Conservation (phyloP, 139 green algal genomes). For the Tetradesmus lagerheimii region DNA sequence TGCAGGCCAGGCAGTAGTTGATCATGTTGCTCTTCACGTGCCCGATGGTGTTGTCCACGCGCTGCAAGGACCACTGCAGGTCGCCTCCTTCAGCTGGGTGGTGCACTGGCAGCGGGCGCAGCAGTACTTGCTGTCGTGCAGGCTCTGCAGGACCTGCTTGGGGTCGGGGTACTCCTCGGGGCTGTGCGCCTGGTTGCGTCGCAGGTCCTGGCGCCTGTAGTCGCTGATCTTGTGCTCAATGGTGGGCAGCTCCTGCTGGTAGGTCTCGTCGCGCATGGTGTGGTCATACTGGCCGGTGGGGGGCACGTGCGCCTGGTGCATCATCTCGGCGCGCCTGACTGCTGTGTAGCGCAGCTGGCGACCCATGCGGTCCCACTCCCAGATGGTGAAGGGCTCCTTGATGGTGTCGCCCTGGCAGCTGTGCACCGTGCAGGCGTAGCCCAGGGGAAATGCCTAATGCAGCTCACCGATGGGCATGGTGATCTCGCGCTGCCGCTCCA, state of each 20-base stretch:
- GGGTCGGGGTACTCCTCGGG: not conserved
- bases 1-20: not conserved
- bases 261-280: not conserved
- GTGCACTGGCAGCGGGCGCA: not conserved
- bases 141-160: not conserved
- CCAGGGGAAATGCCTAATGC: not conserved
- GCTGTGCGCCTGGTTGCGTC: not conserved
- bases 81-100: not conserved
- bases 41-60: not conserved
- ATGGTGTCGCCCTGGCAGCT: not conserved
- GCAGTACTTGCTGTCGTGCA: not conserved
- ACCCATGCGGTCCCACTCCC: not conserved
- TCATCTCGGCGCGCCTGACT: not conserved
- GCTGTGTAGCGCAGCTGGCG: not conserved
- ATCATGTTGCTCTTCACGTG: not conserved
- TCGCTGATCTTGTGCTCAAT: not conserved
- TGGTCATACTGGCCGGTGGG: not conserved
- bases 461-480: not conserved
- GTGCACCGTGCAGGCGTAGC: not conserved
- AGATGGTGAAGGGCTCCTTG: conserved; percentile 1
- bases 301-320: not conserved
- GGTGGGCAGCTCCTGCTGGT: not conserved
- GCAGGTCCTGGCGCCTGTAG: not conserved
- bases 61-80: not conserved
- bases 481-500: not conserved